Evolutionary conservation across 805 yeast genomes (phyloP).

Genomic region (Starmerella sp.): DNA sequence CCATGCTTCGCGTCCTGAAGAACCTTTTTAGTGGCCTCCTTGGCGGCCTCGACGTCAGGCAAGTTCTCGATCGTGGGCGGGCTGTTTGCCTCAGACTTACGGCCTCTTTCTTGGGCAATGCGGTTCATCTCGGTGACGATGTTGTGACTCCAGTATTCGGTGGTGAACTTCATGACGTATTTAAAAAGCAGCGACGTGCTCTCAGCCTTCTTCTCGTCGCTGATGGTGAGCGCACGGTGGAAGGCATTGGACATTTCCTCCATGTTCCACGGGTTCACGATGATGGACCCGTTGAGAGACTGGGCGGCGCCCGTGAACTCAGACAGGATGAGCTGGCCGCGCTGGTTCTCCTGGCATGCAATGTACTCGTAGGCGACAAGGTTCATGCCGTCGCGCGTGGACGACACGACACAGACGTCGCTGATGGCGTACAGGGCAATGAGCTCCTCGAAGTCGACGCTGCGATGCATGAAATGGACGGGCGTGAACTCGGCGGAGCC

Average conservation of each 20-base stretch:
- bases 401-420: constrained; percentile 85
- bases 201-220: constrained; percentile 63
- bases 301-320: constrained; percentile 99
- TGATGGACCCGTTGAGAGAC: constrained; percentile 81
- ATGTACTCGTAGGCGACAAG: constrained; percentile 92
- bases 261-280: constrained; percentile 97
- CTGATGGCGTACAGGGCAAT: constrained; percentile 74
- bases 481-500: constrained; percentile 98
- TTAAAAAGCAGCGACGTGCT: constrained; percentile 76
- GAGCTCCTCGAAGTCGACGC: constrained; percentile 82
- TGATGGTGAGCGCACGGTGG: constrained; percentile 73
- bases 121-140: constrained; percentile 69
- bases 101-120: constrained; percentile 19
- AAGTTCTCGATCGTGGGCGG: not conserved
- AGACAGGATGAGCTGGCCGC: constrained; percentile 77
- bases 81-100: not conserved
- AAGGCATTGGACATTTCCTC: constrained; percentile 84
- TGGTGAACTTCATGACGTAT: constrained; percentile 86
- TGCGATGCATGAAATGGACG: constrained; percentile 89
- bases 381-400: constrained; percentile 98
- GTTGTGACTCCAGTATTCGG: constrained; percentile 94
- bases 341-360: constrained; percentile 79
- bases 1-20: constrained; percentile 1
- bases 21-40: constrained; percentile 10
- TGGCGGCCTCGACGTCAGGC: constrained; percentile 3